phyloP scores from a whole-genome alignment of 306 rosid genomes.

The Gillenia trifoliata region DNA sequence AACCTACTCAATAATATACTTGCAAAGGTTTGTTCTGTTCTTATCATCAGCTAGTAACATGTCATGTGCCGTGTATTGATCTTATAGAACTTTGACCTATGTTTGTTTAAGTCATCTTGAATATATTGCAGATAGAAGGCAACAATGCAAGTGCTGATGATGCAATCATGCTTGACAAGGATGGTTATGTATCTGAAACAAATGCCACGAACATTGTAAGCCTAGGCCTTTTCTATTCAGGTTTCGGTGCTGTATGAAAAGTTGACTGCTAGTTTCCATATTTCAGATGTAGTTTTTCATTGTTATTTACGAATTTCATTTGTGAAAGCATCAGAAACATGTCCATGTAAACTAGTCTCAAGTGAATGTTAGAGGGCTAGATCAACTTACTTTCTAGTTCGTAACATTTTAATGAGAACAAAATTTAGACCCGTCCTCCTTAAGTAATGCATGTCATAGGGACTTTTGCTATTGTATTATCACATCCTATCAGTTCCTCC shows the following conservation, averaged over 20 bases:
- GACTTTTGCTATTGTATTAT: background rate
- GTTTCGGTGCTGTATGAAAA: background rate
- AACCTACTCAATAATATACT: slow-evolving; percentile 85
- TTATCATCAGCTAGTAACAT: background rate
- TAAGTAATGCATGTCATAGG: background rate
- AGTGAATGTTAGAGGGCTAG: background rate
- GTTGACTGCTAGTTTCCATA: background rate
- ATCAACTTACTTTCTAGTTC: background rate
- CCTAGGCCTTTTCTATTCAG: slow-evolving; percentile 16
- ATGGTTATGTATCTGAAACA: slow-evolving; percentile 84
- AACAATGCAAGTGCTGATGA: slow-evolving; percentile 79
- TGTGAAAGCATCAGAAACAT: background rate
- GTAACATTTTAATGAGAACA: background rate
- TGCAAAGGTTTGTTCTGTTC: slow-evolving; percentile 57
- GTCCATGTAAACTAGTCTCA: background rate
- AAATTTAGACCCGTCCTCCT: background rate
- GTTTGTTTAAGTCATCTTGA: slow-evolving; percentile 14
- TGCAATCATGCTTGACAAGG: slow-evolving; percentile 85
- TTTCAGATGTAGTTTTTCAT: background rate
- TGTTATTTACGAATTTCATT: background rate
- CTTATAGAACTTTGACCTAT: slow-evolving; percentile 3
- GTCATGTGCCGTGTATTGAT: background rate
- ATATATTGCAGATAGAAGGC: slow-evolving; percentile 69
- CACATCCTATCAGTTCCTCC: background rate
- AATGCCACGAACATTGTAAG: slow-evolving; percentile 85